Percentiles rank a stretch among this genome's conserved stretches.
These are phyloP conservation scores for Echites panduratus DNA, from an alignment of 257 asterid genomes.

Conservation along the genomic window DNA sequence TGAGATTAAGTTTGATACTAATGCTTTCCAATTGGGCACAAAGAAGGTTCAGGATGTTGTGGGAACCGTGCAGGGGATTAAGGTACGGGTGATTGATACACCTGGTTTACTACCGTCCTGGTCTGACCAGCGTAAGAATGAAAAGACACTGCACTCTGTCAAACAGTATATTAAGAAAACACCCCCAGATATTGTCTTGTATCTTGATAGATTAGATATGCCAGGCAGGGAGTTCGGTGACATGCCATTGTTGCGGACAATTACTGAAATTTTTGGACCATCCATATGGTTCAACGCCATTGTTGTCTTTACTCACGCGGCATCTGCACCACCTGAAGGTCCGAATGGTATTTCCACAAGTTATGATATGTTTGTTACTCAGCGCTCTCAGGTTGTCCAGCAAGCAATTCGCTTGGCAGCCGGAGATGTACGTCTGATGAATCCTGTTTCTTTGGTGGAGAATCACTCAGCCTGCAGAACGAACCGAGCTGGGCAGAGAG, in stretches of 20 bases:
- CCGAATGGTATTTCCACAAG: conserved; percentile 82
- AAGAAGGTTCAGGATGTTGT: conserved; percentile 95
- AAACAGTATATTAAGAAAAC: conserved; percentile 71
- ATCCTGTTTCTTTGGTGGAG: conserved; percentile 94
- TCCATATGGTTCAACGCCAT: conserved; percentile 98
- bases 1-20: conserved; percentile 72
- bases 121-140: conserved; percentile 94
- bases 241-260: conserved; percentile 84
- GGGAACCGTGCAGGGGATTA: conserved; percentile 95
- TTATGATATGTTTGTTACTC: conserved; percentile 97
- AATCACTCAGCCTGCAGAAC: conserved; percentile 96
- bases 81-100: conserved; percentile 89
- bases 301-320: conserved; percentile 97
- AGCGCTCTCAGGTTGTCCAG: conserved; percentile 92
- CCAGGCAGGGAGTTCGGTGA: conserved; percentile 88
- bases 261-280: conserved; percentile 82
- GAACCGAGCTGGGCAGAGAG: conserved; percentile 98
- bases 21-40: conserved; percentile 83
- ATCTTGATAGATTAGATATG: conserved; percentile 97
- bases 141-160: conserved; percentile 72
- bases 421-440: conserved; percentile 95
- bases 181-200: conserved; percentile 91
- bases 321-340: conserved; percentile 98
- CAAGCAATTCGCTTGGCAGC: conserved; percentile 97
- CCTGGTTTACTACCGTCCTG: conserved; percentile 96